Percentiles rank a stretch among this genome's conserved stretches.
Evolutionary conservation across 192 early-diverging fungal genomes (phyloP).

Genomic region (Mortierella antarctica): DNA sequence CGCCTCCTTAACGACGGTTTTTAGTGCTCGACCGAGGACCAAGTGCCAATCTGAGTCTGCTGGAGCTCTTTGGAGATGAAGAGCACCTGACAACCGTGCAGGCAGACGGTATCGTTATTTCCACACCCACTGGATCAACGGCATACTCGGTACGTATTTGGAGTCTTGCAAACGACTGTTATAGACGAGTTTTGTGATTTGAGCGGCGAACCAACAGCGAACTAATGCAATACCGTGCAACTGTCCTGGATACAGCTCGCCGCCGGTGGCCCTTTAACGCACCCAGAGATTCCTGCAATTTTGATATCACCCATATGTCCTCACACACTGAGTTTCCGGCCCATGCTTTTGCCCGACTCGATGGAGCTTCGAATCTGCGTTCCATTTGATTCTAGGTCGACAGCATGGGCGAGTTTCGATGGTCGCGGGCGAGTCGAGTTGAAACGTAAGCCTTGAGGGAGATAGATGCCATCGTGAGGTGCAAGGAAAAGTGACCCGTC

Average conservation of each 20-base stretch:
- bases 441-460: slow-evolving; percentile 56
- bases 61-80: slow-evolving; percentile 90
- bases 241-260: slow-evolving; percentile 67
- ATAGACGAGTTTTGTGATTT: too few relatives aligned
- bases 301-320: slow-evolving; percentile 94
- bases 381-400: slow-evolving; percentile 83
- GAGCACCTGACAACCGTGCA: slow-evolving; percentile 94
- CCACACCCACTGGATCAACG: slow-evolving; percentile 94
- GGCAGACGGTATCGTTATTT: slow-evolving; percentile 94
- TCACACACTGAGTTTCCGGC: slow-evolving; percentile 93
- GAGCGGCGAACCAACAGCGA: too few relatives aligned
- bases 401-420: slow-evolving; percentile 96
- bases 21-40: slow-evolving; percentile 93
- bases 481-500: neutral
- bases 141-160: slow-evolving; percentile 74
- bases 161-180: too few relatives aligned
- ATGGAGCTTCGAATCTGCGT: slow-evolving; percentile 92
- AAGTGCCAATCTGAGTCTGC: slow-evolving; percentile 86
- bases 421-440: slow-evolving; percentile 93
- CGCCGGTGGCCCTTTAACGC: slow-evolving; percentile 95
- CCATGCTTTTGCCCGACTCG: slow-evolving; percentile 95
- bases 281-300: slow-evolving; percentile 94
- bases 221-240: neutral
- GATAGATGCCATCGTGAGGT: too few relatives aligned
- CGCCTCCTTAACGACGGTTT: neutral